Conservation (phyloP, 2,329 filamentous ascomycete species). For the Coniosporium tulheliwenetii region DNA sequence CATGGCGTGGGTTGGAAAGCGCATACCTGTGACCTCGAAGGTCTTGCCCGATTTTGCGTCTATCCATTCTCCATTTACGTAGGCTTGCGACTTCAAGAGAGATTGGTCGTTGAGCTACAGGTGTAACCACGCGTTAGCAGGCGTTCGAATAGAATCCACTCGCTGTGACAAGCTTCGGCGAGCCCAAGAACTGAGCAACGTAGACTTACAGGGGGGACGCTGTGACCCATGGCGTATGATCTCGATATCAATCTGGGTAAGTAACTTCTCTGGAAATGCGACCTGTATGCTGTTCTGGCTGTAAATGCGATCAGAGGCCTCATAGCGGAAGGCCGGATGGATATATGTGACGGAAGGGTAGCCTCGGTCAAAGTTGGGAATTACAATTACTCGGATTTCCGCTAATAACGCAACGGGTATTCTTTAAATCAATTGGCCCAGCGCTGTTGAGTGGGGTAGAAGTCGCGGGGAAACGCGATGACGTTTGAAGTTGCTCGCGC, state of each 20-base stretch:
- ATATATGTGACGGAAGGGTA: too few relatives aligned
- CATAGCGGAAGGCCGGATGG: slow-evolving; percentile 2
- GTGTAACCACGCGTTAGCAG: background rate
- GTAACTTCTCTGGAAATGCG: slow-evolving; percentile 15
- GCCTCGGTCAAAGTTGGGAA: too few relatives aligned
- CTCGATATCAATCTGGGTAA: slow-evolving; percentile 19
- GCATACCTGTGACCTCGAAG: slow-evolving; percentile 63
- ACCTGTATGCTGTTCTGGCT: slow-evolving; percentile 8
- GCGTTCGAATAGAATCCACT: background rate
- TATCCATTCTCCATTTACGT: slow-evolving; percentile 89
- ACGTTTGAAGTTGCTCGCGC: too few relatives aligned
- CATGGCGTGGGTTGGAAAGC: background rate
- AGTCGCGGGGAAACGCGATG: too few relatives aligned
- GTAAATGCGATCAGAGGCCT: slow-evolving; percentile 6
- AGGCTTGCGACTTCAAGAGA: slow-evolving; percentile 70
- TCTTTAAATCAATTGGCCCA: too few relatives aligned
- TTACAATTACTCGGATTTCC: too few relatives aligned
- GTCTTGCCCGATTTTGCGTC: slow-evolving; percentile 74
- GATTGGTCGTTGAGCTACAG: slow-evolving; percentile 30
- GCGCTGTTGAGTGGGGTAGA: too few relatives aligned
- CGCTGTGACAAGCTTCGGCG: background rate
- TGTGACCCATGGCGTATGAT: slow-evolving; percentile 28
- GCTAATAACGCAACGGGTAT: too few relatives aligned
- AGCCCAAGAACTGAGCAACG: background rate
- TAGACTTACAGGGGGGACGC: slow-evolving; percentile 20